phyloP scores from a whole-genome alignment of 352 stramenopile genomes.

The Globisporangium mamillatum region DNA sequence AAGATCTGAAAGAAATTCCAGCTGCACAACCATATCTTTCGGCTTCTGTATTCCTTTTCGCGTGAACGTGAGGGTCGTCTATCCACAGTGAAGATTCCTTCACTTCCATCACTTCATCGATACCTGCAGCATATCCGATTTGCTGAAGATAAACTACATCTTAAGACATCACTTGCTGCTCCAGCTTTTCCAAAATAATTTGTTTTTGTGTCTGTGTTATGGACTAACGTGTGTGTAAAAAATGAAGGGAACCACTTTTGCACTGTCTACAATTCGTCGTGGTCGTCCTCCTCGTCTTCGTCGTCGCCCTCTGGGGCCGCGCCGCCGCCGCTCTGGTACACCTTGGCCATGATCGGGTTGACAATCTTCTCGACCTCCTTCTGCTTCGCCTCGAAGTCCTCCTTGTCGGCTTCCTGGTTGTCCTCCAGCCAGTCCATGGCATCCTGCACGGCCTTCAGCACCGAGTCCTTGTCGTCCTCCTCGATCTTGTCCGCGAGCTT shows the following conservation, averaged over 20 bases:
- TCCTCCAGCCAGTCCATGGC: constrained; percentile 99
- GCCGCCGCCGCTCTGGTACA: constrained; percentile 90
- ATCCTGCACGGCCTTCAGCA: constrained; percentile 94
- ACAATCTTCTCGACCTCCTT: constrained; percentile 98
- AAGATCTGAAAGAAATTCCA: not conserved
- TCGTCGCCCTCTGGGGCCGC: constrained; percentile 61
- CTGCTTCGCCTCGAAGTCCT: constrained; percentile 97
- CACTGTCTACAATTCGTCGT: constrained; percentile 94
- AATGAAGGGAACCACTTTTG: not conserved
- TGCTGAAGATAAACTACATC: not conserved
- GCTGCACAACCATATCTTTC: not conserved
- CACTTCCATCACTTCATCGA: not conserved
- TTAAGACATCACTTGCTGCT: not conserved
- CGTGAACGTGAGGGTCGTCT: not conserved
- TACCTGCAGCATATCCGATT: not conserved
- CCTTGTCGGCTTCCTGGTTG: constrained; percentile 97
- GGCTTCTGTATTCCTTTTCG: not conserved
- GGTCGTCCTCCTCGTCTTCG: constrained; percentile 88
- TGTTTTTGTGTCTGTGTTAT: not conserved
- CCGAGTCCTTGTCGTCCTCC: constrained; percentile 91
- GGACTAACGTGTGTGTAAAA: not conserved
- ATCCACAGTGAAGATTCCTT: not conserved
- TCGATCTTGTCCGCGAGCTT: constrained; percentile 96
- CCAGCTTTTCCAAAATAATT: constrained; percentile 3
- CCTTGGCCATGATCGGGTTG: constrained; percentile 99